phyloP scores from a whole-genome alignment of 176 grass and related monocot species.

The Oryza rufipogon region DNA sequence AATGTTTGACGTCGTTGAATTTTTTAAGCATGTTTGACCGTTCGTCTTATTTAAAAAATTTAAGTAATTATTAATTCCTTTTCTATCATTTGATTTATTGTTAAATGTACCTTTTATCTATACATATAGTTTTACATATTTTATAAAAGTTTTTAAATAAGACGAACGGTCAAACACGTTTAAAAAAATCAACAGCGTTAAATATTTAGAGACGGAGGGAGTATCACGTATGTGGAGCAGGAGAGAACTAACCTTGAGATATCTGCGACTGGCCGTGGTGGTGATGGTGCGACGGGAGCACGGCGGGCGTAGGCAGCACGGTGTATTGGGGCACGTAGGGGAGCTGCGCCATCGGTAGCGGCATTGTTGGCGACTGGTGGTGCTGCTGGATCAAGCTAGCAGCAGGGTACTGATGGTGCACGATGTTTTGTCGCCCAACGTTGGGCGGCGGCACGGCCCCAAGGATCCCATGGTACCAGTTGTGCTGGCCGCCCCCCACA shows the following conservation, averaged over 20 bases:
- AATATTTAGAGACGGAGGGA: too few relatives aligned
- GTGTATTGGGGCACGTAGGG: conserved; percentile 9
- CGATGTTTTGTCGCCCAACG: background rate
- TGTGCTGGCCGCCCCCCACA: background rate
- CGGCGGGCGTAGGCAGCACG: background rate
- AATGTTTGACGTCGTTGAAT: too few relatives aligned
- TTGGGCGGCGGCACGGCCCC: conserved; percentile 6
- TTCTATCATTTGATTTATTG: too few relatives aligned
- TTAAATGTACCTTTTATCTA: too few relatives aligned
- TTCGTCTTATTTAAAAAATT: too few relatives aligned
- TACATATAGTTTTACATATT: too few relatives aligned
- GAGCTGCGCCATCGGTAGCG: background rate
- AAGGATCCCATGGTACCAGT: conserved; percentile 25
- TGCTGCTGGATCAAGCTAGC: conserved; percentile 26
- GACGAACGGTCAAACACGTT: too few relatives aligned
- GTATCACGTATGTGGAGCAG: background rate
- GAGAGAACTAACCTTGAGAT: conserved; percentile 28
- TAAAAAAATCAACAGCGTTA: too few relatives aligned
- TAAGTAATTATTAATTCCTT: too few relatives aligned
- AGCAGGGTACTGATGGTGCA: conserved; percentile 24
- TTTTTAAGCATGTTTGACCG: too few relatives aligned
- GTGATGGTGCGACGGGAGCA: background rate
- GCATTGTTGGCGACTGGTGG: conserved; percentile 10
- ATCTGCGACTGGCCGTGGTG: conserved; percentile 31
- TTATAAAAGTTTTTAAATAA: too few relatives aligned